phyloP scores from a whole-genome alignment of 148 eudicot species.

The Rhododendron simsii region DNA sequence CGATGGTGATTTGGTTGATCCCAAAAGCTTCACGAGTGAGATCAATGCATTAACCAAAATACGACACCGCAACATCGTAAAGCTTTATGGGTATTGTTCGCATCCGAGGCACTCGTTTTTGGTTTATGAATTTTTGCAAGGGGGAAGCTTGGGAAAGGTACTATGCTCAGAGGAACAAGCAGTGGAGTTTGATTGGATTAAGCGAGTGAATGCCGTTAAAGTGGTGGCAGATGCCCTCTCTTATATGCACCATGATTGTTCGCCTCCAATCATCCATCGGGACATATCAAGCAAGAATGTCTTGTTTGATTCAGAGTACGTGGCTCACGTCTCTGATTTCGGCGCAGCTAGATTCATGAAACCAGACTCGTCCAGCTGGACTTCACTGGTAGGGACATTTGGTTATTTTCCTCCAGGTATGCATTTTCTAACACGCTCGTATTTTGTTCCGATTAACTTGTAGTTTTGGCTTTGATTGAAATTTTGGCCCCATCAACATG shows the following conservation, averaged over 20 bases:
- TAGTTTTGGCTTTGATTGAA: too few relatives aligned
- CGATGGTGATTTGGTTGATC: neutral
- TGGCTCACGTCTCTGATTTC: neutral
- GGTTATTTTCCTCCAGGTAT: neutral
- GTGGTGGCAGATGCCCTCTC: neutral
- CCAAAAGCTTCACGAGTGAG: neutral
- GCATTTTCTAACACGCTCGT: neutral
- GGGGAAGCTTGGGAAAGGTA: neutral
- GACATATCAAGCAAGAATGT: neutral
- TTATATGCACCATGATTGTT: neutral
- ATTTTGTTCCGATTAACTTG: too few relatives aligned
- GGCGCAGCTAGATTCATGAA: neutral
- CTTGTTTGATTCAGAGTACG: neutral
- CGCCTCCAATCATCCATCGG: neutral
- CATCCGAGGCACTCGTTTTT: neutral
- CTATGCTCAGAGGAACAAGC: neutral
- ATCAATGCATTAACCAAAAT: neutral
- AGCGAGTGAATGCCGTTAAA: neutral
- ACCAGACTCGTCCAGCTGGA: neutral
- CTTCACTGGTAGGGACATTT: neutral
- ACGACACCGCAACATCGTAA: neutral
- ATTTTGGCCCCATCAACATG: too few relatives aligned
- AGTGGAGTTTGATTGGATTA: neutral
- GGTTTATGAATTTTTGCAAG: neutral
- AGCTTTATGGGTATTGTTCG: neutral